Conservation (phyloP, 768 basidiomycete genomes). For the Kwoniella europaea region DNA sequence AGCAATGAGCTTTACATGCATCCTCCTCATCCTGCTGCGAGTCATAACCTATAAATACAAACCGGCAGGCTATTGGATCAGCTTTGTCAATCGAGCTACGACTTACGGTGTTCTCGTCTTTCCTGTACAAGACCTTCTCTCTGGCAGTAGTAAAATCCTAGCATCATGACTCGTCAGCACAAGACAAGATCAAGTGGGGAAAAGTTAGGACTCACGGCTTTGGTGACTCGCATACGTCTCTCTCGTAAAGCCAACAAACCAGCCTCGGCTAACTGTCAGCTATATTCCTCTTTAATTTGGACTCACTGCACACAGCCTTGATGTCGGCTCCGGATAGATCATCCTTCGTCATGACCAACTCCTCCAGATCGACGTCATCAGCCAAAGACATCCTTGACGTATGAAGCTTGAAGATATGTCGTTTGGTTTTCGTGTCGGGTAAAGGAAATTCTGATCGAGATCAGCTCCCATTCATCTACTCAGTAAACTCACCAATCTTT, state of each 20-base stretch:
- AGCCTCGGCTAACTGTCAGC: conserved; percentile 73
- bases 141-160: conserved; percentile 91
- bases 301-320: conserved; percentile 82
- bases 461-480: conserved; percentile 11
- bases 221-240: conserved; percentile 66
- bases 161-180: conserved; percentile 57
- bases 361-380: conserved; percentile 86
- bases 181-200: conserved; percentile 65
- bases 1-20: background rate
- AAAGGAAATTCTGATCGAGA: conserved; percentile 64
- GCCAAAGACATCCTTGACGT: conserved; percentile 90
- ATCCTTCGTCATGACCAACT: conserved; percentile 93
- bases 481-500: conserved; percentile 71
- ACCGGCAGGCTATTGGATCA: conserved; percentile 31
- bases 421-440: conserved; percentile 97
- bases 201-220: conserved; percentile 72
- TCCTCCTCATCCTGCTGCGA: background rate
- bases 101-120: conserved; percentile 84
- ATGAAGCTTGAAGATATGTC: conserved; percentile 93
- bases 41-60: conserved; percentile 23
- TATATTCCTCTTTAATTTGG: background rate
- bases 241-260: conserved; percentile 92
- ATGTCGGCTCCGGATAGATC: conserved; percentile 97
- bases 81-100: background rate
- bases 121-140: conserved; percentile 95